phyloP scores from a whole-genome alignment of 176 grass and related monocot genomes.

The Oryza longistaminata region DNA sequence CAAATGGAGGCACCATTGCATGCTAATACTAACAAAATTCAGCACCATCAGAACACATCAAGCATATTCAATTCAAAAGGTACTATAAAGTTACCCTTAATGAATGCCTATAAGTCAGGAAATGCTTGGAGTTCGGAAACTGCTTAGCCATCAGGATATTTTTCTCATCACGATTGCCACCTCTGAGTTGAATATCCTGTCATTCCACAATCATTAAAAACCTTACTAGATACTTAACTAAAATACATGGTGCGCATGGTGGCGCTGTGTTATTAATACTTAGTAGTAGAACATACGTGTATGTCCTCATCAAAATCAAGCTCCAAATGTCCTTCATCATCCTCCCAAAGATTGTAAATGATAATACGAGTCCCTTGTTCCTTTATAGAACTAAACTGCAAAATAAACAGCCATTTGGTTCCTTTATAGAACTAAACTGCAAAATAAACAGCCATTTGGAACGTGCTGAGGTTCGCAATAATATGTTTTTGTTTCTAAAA shows the following conservation, averaged over 20 bases:
- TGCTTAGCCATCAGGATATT: constrained; percentile 78
- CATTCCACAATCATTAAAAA: constrained; percentile 44
- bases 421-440: constrained; percentile 82
- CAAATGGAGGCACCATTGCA: background rate
- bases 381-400: constrained; percentile 83
- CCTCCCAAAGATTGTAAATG: constrained; percentile 99
- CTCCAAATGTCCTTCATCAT: constrained; percentile 85
- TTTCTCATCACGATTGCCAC: constrained; percentile 87
- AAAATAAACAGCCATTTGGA: constrained; percentile 38
- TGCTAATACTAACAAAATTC: constrained; percentile 9
- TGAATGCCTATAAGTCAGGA: constrained; percentile 86
- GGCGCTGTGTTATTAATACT: background rate
- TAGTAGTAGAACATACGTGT: constrained; percentile 55
- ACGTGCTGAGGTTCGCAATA: background rate
- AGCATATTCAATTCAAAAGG: constrained; percentile 26
- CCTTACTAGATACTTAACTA: constrained; percentile 36
- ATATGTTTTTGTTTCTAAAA: background rate
- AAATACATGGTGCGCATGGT: constrained; percentile 24
- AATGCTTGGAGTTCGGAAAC: constrained; percentile 92
- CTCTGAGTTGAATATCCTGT: constrained; percentile 97
- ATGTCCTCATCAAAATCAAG: constrained; percentile 89
- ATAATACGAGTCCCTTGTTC: constrained; percentile 86
- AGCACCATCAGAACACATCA: background rate
- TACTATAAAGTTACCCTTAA: constrained; percentile 60
- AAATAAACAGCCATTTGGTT: constrained; percentile 35